phyloP scores from a whole-genome alignment of 129 eudicot genomes.

The Artemisia tridentata region DNA sequence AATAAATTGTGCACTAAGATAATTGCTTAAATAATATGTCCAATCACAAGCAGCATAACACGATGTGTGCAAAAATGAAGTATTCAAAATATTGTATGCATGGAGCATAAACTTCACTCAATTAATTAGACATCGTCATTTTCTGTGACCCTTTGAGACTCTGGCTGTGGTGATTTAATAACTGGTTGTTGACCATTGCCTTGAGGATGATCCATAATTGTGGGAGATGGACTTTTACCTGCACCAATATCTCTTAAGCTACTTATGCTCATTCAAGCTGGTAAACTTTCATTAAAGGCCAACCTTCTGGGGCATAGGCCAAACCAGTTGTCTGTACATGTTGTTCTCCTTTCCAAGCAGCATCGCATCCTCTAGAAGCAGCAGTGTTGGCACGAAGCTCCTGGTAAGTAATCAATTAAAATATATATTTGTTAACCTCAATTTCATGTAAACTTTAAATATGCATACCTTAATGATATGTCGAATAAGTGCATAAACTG shows the following conservation, averaged over 20 bases:
- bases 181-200: slow-evolving; percentile 32
- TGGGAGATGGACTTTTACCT: slow-evolving; percentile 49
- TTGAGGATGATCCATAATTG: slow-evolving; percentile 34
- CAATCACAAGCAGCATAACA: background rate
- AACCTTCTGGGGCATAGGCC: slow-evolving; percentile 58
- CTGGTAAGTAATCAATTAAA: slow-evolving; percentile 34
- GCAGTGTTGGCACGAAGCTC: slow-evolving; percentile 47
- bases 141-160: slow-evolving; percentile 56
- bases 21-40: background rate
- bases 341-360: slow-evolving; percentile 51
- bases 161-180: slow-evolving; percentile 42
- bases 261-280: slow-evolving; percentile 23
- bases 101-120: slow-evolving; percentile 18
- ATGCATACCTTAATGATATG: slow-evolving; percentile 82
- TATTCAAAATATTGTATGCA: background rate
- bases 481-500: slow-evolving; percentile 81
- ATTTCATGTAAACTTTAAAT: background rate
- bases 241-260: slow-evolving; percentile 20
- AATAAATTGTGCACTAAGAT: background rate
- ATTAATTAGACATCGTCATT: slow-evolving; percentile 23
- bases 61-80: background rate
- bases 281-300: slow-evolving; percentile 20
- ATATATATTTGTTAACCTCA: background rate
- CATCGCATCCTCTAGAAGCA: slow-evolving; percentile 57
- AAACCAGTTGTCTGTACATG: slow-evolving; percentile 41